Evolutionary conservation across 257 asterid genomes (phyloP).

Genomic region (Dorcoceras hygrometricum): DNA sequence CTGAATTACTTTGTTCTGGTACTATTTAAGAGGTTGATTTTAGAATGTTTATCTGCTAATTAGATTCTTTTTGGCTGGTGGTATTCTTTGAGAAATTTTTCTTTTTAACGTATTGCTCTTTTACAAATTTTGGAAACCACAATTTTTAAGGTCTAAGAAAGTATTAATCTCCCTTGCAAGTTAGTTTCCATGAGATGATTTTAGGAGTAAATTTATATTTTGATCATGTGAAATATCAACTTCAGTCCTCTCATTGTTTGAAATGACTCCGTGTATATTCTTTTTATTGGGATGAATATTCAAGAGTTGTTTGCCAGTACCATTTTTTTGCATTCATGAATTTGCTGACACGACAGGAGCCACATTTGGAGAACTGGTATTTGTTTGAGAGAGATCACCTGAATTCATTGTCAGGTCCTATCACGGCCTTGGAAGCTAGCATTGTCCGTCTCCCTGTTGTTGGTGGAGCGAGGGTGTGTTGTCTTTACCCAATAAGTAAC

Average conservation of each 20-base stretch:
- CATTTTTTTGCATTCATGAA: conserved; percentile 13
- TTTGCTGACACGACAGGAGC: conserved; percentile 47
- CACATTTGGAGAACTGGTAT: conserved; percentile 60
- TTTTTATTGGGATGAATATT: not conserved
- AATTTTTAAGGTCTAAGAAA: not conserved
- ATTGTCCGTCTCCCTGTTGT: conserved; percentile 63
- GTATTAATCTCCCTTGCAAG: not conserved
- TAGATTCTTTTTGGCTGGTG: conserved; percentile 5
- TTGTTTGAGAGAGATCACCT: conserved; percentile 50
- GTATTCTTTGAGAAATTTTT: not conserved
- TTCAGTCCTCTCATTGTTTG: not conserved
- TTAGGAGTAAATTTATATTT: conserved; percentile 9
- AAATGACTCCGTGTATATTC: not conserved
- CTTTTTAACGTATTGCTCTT: not conserved
- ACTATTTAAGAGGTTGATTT: not conserved
- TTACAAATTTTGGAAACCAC: not conserved
- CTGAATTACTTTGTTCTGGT: not conserved
- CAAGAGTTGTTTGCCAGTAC: not conserved
- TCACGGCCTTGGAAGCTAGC: conserved; percentile 64
- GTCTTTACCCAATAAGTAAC: conserved; percentile 2
- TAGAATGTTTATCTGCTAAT: conserved; percentile 12
- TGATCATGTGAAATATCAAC: not conserved
- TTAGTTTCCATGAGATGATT: not conserved
- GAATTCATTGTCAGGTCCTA: conserved; percentile 58
- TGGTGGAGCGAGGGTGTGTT: conserved; percentile 69